Evolutionary conservation across 306 rosid species (phyloP).

Genomic region (Pueraria montana): DNA sequence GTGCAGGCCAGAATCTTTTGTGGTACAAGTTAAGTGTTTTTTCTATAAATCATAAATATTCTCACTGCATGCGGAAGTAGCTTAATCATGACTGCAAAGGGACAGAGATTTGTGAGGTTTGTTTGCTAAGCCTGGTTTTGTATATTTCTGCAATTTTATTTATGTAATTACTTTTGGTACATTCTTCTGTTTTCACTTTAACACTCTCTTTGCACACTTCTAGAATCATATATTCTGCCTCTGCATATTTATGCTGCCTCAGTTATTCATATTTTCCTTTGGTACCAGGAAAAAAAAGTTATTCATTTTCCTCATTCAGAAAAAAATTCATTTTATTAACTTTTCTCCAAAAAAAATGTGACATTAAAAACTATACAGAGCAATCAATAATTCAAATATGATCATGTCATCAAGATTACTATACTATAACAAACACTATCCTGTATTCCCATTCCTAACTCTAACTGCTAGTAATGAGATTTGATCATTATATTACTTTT

Average conservation of each 20-base stretch:
- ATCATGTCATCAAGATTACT: constrained; percentile 12
- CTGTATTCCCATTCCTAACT: not conserved
- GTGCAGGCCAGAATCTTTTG: constrained; percentile 42
- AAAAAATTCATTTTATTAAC: not conserved
- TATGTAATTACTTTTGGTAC: not conserved
- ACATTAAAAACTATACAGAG: not conserved
- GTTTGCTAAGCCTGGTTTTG: constrained; percentile 42
- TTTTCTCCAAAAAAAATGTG: not conserved
- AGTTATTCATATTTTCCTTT: not conserved
- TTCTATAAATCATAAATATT: constrained; percentile 1
- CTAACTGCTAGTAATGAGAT: not conserved
- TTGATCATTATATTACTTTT: not conserved
- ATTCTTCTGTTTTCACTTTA: not conserved
- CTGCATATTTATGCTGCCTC: not conserved
- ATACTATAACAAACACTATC: not conserved
- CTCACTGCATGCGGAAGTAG: constrained; percentile 24
- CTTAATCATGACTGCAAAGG: constrained; percentile 55
- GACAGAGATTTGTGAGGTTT: constrained; percentile 71
- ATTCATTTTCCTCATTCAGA: not conserved
- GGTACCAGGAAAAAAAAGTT: not conserved
- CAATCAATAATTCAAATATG: not conserved
- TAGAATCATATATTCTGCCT: constrained; percentile 11
- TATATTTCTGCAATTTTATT: not conserved
- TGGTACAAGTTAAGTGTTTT: constrained; percentile 11
- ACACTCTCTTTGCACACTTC: not conserved